phyloP scores from a whole-genome alignment of 176 grass and related monocot species.

The sorghum (Sorghum bicolor) region Sorghum_bicolor_NCBIv3 NC_012870.2:78026501-78027000 shows the following conservation, averaged over 20 bases:
- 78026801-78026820: background rate
- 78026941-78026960: conserved; percentile 10
- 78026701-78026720: background rate
- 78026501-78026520: conserved; percentile 84
- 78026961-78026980: background rate
- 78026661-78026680: conserved; percentile 27
- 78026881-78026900: background rate
- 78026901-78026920: conserved; percentile 3
- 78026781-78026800: background rate
- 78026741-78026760: background rate
- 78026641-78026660: conserved; percentile 35
- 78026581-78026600: conserved; percentile 66
- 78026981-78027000: background rate
- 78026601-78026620: conserved; percentile 63
- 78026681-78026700: conserved; percentile 4
- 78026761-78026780: conserved; percentile 14
- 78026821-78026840: conserved; percentile 7
- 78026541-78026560: conserved; percentile 46
- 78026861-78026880: background rate
- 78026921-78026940: conserved; percentile 34
- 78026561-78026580: conserved; percentile 29
- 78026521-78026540: conserved; percentile 67
- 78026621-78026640: conserved; percentile 67
- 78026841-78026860: conserved; percentile 17
- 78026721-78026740: background rate